Evolutionary conservation across 164 flowering plant genomes (phyloP), one percentile per base, ranked within the genome.

Genomic region (Akebia trifoliata): DNA sequence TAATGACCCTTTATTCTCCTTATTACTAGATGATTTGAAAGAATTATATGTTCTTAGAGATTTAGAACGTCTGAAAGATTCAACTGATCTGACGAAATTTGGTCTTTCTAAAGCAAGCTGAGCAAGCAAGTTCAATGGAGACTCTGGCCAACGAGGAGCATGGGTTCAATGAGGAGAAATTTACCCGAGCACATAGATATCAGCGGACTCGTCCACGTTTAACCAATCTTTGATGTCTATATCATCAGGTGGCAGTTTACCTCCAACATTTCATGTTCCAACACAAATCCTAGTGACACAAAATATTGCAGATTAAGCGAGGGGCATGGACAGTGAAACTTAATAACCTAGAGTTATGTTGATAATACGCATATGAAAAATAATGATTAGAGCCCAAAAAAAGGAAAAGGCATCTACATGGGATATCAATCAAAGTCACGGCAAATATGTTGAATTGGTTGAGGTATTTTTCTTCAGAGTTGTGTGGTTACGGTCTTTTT

Each of bases 211-310:
- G 15, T 70, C 72, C 31, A 74, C 65, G 54, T 76, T 81, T 25
- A 94, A 61, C 97, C 97, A 94, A 28, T 78, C 87, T 63, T 82
- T 82, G 58, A 94, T 76, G 50, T 85, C 96, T 12, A 94, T 74
- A 59, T 83, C 85, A 57, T 86, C 87, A n/a, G 90, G 80, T 53
- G 99, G 99, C 65, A 74, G 39, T 70, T 63, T 76, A 58, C 99
- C 99, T 57, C 84, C 99, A 50, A 86, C 88, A 75, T 94, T 94
- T 97, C 97, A 94, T 30, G 99, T 90, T 59, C 86, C 88, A 56
- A 76, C 89, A 58, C 83, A 77, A 70, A 93, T 59, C 70, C 99
- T 93, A 62, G 18, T 22, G 62, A 47, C 55, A 63, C 17, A 29
- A 61, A 46, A 48, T 25, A 38, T 42, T 20, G 59, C 37, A 58